phyloP scores from a whole-genome alignment of 1,139 yeast species.

The Protomyces macrosporus region DNA sequence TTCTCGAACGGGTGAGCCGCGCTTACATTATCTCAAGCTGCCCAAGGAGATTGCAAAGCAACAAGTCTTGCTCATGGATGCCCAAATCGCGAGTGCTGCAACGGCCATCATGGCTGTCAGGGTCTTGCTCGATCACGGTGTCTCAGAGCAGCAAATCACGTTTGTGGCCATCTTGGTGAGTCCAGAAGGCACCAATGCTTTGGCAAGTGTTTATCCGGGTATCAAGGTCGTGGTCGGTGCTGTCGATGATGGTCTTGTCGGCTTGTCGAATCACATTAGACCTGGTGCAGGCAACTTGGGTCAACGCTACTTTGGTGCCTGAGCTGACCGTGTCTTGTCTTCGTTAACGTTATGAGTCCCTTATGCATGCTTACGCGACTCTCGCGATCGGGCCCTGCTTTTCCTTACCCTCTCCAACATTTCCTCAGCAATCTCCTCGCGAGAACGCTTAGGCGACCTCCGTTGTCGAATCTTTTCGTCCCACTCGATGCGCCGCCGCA shows the following conservation, averaged over 20 bases:
- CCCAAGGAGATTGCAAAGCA: constrained; percentile 41
- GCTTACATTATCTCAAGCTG: constrained; percentile 68
- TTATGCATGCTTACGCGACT: no score
- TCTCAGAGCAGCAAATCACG: constrained; percentile 57
- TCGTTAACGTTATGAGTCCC: no score
- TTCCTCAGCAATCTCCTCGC: no score
- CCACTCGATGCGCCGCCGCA: no score
- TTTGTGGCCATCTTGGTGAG: constrained; percentile 69
- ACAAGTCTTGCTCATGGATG: constrained; percentile 64
- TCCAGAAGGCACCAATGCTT: constrained; percentile 70
- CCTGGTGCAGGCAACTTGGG: constrained; percentile 29
- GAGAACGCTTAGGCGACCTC: no score
- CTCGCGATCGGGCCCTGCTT: no score
- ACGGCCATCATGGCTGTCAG: constrained; percentile 93
- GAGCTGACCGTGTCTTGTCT: neutral
- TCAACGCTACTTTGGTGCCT: constrained; percentile 26
- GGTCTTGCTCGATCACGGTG: constrained; percentile 75
- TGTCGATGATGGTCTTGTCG: constrained; percentile 39
- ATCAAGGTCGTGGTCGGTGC: constrained; percentile 67
- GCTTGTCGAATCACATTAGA: constrained; percentile 14
- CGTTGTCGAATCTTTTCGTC: no score
- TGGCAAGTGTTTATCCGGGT: constrained; percentile 65
- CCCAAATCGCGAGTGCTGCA: constrained; percentile 87
- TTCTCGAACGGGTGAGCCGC: constrained; percentile 86
- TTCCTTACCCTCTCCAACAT: no score